Evolutionary conservation across 352 stramenopile genomes (phyloP), one percentile per base, ranked within the genome.

Genomic region (Elongisporangium undulatum): DNA sequence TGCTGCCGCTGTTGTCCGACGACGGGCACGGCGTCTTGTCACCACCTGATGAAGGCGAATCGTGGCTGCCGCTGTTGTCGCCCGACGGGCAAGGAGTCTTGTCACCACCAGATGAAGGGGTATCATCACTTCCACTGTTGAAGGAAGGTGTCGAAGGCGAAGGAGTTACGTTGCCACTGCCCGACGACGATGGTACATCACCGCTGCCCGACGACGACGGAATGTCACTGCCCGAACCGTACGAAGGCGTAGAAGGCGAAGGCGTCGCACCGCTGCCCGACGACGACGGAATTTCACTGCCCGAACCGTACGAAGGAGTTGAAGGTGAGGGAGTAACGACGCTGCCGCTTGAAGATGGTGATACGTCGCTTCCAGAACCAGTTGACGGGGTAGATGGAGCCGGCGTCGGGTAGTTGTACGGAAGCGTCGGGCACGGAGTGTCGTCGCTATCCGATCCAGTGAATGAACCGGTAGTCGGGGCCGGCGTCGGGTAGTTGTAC

Each of bases 401-500:
- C 3, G 54, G 10, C 23, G 54, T 5, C 55, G 51, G 1, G 62
- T 55, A 60, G 55, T 59, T 61, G 55, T 69, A 69, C 41, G 57
- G 24, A 7, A 69, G 54, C 12, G 63, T 66, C 3, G 63, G 59
- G 56, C 59, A 70, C 1, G 63, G 65, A 2, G 61, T 67, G 49
- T 71, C 64, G 20, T 55, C 55, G 17, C 61, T 62, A 0, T 56
- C 61, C 1, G 55, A 58, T 0, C 58, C 53, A 45, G 34, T 45
- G 34, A 12, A 45, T 4, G 34, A 17, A 4, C 39, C 48, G 4
- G 61, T 34, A 2, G 62, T 50, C 0, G 66, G 55, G 1, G 61
- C 59, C 6, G 55, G 23, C 61, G 59, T 55, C n/a, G 53, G 48
- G 59, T 65, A 60, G 39, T 59, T 61, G 55, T 69, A 69, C 51